Evolutionary conservation across 2,329 filamentous ascomycete species (phyloP).

Genomic region (Monilinia fructicola): DNA sequence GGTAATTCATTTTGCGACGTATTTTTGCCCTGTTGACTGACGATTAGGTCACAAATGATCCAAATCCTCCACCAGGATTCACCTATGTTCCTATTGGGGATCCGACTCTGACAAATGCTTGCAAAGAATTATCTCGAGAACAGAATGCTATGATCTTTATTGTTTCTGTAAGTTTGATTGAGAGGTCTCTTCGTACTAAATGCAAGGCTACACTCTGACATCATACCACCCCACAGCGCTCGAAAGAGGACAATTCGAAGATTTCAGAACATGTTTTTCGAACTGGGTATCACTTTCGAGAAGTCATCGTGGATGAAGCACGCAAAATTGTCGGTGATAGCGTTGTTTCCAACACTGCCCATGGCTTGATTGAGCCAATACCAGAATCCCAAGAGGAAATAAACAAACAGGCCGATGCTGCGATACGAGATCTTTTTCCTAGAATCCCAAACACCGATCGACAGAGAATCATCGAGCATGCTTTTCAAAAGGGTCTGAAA

Average conservation of each 20-base stretch:
- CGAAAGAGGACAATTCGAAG: slow-evolving; percentile 37
- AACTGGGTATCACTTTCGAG: slow-evolving; percentile 59
- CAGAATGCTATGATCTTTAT: slow-evolving; percentile 64
- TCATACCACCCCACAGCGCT: slow-evolving; percentile 24
- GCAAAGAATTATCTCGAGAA: slow-evolving; percentile 65
- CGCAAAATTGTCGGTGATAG: slow-evolving; percentile 38
- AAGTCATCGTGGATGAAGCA: slow-evolving; percentile 59
- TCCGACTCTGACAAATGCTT: slow-evolving; percentile 57
- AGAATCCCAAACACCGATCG: slow-evolving; percentile 65
- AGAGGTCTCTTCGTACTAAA: slow-evolving; percentile 4
- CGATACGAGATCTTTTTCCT: slow-evolving; percentile 63
- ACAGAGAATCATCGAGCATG: slow-evolving; percentile 59
- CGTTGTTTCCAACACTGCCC: slow-evolving; percentile 34
- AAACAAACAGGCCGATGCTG: slow-evolving; percentile 60
- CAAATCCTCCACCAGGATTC: slow-evolving; percentile 58
- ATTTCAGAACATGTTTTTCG: slow-evolving; percentile 54
- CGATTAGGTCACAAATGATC: slow-evolving; percentile 52
- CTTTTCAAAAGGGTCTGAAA: slow-evolving; percentile 58
- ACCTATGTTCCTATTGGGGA: slow-evolving; percentile 63
- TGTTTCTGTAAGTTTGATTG: slow-evolving; percentile 54
- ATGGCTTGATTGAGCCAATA: slow-evolving; percentile 54
- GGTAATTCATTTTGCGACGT: slow-evolving; percentile 46
- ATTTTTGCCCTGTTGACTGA: slow-evolving; percentile 26
- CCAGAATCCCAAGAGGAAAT: slow-evolving; percentile 60
- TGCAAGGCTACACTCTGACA: slow-evolving; percentile 20